Base-by-base conservation (phyloP, 352 stramenopile species). In the Phytophthora pini region DNA sequence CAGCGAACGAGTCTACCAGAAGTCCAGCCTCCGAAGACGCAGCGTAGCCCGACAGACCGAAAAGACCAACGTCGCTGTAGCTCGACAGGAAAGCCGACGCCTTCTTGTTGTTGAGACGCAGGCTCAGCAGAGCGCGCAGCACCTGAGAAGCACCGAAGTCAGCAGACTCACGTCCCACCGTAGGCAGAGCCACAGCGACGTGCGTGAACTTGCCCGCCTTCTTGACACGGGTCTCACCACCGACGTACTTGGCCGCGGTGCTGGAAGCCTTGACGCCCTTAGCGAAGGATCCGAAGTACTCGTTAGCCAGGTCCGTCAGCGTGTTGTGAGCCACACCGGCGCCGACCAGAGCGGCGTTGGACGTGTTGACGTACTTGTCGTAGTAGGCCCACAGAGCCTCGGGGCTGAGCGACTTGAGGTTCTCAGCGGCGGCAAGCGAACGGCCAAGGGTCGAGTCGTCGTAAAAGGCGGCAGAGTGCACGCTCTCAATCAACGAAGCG, bases 401-500 rank as follows among this genome's bases (percentile, higher is more conserved):
- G n/a, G 63, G 56, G 54, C 62, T 61, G 43, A 90, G 74, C 41
- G 68, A 66, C 10, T 54, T 59, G 31, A 95, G 52, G 80, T 92
- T 93, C 40, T 91, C 82, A 11, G 68, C 56, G 22, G 74, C 54
- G 36, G 74, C 61, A 20, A 87, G 50, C 20, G 82, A 59, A 46
- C 84, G 84, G 39, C 87, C 87, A 31, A 95, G 79, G 59, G 83
- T 76, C 24, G 72, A 66, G 70, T 95, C 86, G 65, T 93, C 74
- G 74, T 95, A 95, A 68, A 93, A 95, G 4, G 87, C 87, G 5
- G 85, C 87, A 29, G 74, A 80, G 76, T 94, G 84, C 47, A 95
- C 52, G 45, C 68, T 70, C 51, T 95, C 84, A 1, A 76, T 52
- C 51, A 93, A 52, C 43, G 82, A 78, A n/a, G 68, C 72, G 26